Evolutionary conservation across 1,139 yeast genomes (phyloP).

Genomic region (Blastobotrys buckinghamii): DNA sequence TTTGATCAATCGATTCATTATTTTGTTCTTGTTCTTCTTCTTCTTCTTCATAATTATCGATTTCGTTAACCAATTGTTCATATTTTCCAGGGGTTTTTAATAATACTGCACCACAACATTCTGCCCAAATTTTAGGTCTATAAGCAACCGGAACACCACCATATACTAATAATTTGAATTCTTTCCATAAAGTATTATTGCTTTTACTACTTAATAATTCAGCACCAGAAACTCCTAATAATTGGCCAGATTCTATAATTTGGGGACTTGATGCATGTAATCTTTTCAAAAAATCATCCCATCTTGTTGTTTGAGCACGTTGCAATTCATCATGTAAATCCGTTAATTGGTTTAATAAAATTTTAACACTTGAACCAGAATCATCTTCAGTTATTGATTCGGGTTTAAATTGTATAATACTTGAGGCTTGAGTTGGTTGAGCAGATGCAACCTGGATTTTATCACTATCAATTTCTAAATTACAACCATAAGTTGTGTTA

Average conservation of each 20-base stretch:
- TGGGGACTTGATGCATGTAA: conserved; percentile 19
- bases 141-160: conserved; percentile 47
- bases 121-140: conserved; percentile 49
- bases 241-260: conserved; percentile 30
- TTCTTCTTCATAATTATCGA: conserved; percentile 17
- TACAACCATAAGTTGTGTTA: background rate
- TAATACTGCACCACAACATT: conserved; percentile 47
- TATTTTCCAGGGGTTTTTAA: conserved; percentile 48
- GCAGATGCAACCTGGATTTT: conserved; percentile 6
- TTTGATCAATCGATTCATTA: conserved; percentile 43
- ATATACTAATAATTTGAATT: conserved; percentile 37
- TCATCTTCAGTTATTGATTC: background rate
- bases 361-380: conserved; percentile 17
- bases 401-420: conserved; percentile 1
- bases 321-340: conserved; percentile 32
- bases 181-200: conserved; percentile 23
- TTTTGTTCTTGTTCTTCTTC: conserved; percentile 12
- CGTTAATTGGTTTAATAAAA: conserved; percentile 32
- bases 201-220: conserved; percentile 20
- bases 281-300: conserved; percentile 34
- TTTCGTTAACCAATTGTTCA: conserved; percentile 29
- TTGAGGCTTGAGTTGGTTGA: conserved; percentile 7
- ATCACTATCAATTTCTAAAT: conserved; percentile 4
- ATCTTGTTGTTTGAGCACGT: conserved; percentile 28
- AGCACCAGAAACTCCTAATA: conserved; percentile 39